Percentiles rank a stretch among this genome's conserved stretches.
phyloP scores from a whole-genome alignment of 2,329 filamentous ascomycete genomes.

The Lasiodiplodia citricola region DNA sequence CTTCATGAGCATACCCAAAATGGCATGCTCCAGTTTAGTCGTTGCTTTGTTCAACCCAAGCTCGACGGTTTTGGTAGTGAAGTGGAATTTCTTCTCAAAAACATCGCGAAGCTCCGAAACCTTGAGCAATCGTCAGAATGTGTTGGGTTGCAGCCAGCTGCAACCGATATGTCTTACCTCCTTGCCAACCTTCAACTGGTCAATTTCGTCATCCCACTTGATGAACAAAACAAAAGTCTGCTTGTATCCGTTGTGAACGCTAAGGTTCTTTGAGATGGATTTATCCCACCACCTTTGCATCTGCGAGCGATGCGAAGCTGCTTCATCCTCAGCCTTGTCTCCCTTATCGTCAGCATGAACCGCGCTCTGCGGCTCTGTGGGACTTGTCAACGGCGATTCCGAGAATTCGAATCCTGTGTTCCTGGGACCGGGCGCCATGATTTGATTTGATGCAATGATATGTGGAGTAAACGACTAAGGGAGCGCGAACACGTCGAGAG shows the following conservation, averaged over 20 bases:
- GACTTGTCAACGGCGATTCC: not conserved
- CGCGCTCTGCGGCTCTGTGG: not conserved
- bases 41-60: slow-evolving; percentile 21
- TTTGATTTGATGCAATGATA: not conserved
- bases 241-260: slow-evolving; percentile 27
- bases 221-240: slow-evolving; percentile 30
- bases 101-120: not conserved
- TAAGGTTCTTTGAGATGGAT: slow-evolving; percentile 9
- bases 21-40: slow-evolving; percentile 26
- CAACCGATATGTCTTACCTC: slow-evolving; percentile 18
- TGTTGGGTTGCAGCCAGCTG: not conserved
- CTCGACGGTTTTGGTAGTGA: not conserved
- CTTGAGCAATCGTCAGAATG: not conserved
- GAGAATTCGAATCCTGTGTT: not conserved
- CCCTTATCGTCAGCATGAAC: not conserved
- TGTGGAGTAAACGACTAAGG: not conserved
- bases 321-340: not conserved
- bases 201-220: slow-evolving; percentile 27
- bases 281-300: slow-evolving; percentile 1
- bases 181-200: slow-evolving; percentile 19
- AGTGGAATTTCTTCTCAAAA: not conserved
- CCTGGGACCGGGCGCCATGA: not conserved
- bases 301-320: not conserved
- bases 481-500: not conserved
- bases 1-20: slow-evolving; percentile 26